Percentiles rank a stretch among this genome's conserved stretches.
These are phyloP conservation scores for Collybiopsis confluens DNA, from an alignment of 768 basidiomycete species.

Conservation along the genomic window DNA sequence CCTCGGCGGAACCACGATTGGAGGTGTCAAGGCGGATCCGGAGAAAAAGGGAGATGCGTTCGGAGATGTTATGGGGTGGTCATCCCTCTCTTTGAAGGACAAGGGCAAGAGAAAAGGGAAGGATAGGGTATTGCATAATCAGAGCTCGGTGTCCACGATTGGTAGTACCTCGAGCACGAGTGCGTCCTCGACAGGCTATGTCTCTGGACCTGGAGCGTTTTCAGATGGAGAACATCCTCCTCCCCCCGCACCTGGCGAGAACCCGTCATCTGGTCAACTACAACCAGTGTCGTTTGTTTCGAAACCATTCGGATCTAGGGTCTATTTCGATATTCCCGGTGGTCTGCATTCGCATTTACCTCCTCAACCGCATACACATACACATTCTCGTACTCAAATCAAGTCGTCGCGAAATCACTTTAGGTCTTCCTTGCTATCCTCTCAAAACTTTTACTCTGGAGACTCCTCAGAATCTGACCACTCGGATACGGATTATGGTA, in stretches of 20 bases:
- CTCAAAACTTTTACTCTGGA: too few relatives aligned
- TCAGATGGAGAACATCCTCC: background rate
- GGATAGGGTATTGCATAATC: too few relatives aligned
- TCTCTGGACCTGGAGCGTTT: background rate
- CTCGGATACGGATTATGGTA: background rate
- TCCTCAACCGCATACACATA: too few relatives aligned
- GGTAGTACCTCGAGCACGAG: background rate
- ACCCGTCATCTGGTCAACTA: too few relatives aligned
- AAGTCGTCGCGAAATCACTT: too few relatives aligned
- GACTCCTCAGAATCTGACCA: too few relatives aligned
- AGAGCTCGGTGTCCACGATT: background rate
- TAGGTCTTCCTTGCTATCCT: too few relatives aligned
- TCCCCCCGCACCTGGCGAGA: too few relatives aligned
- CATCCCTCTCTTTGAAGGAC: conserved; percentile 32
- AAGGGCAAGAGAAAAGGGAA: too few relatives aligned
- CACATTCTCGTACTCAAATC: too few relatives aligned
- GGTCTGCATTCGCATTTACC: background rate
- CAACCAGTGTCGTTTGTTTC: conserved; percentile 23
- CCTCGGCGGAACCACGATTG: too few relatives aligned
- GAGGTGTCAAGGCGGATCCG: background rate
- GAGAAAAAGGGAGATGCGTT: conserved; percentile 45
- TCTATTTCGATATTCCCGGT: conserved; percentile 58
- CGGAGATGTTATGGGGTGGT: conserved; percentile 64
- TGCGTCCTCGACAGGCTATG: conserved; percentile 1
- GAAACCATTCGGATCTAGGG: conserved; percentile 62